A percentile compares a stretch with the other conserved stretches of the same genome.
These are phyloP conservation scores for Yamadazyma taylorii DNA, from an alignment of 1,139 yeast genomes.

Conservation along the genomic window DNA sequence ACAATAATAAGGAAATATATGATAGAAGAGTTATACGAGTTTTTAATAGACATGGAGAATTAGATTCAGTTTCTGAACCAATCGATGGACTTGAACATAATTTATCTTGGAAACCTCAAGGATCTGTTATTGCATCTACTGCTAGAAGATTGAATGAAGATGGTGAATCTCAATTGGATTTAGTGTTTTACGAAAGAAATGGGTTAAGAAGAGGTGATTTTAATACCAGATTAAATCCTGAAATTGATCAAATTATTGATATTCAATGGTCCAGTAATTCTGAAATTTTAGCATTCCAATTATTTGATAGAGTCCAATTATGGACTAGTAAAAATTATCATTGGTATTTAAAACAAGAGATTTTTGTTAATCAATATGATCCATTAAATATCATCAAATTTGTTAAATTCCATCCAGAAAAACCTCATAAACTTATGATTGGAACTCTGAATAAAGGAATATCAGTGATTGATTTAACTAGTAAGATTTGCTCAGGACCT, in stretches of 20 bases:
- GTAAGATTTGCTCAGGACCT: slow-evolving; percentile 68
- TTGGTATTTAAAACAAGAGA: slow-evolving; percentile 90
- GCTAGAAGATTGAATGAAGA: slow-evolving; percentile 54
- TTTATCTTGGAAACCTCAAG: slow-evolving; percentile 89
- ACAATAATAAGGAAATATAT: too few relatives aligned
- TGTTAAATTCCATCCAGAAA: slow-evolving; percentile 86
- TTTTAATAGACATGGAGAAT: slow-evolving; percentile 71
- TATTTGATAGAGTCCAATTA: slow-evolving; percentile 63
- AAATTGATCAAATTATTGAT: slow-evolving; percentile 45
- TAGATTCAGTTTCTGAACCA: slow-evolving; percentile 89
- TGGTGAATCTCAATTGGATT: slow-evolving; percentile 47
- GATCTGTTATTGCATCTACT: slow-evolving; percentile 80
- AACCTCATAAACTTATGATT: slow-evolving; percentile 71
- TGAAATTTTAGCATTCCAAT: slow-evolving; percentile 71
- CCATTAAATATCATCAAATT: slow-evolving; percentile 39
- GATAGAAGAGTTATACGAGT: slow-evolving; percentile 82
- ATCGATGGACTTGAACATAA: slow-evolving; percentile 76
- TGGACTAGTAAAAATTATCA: slow-evolving; percentile 95
- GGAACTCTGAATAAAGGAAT: slow-evolving; percentile 50
- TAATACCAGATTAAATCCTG: slow-evolving; percentile 58
- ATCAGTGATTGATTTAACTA: slow-evolving; percentile 69
- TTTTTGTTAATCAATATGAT: slow-evolving; percentile 34
- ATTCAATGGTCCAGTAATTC: slow-evolving; percentile 83
- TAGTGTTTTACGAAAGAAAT: slow-evolving; percentile 87
- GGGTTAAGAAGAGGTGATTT: slow-evolving; percentile 93